Evolutionary conservation across 345 rosid genomes (phyloP), one percentile per base, ranked within the genome.

Genomic region (Kernera saxatilis): DNA sequence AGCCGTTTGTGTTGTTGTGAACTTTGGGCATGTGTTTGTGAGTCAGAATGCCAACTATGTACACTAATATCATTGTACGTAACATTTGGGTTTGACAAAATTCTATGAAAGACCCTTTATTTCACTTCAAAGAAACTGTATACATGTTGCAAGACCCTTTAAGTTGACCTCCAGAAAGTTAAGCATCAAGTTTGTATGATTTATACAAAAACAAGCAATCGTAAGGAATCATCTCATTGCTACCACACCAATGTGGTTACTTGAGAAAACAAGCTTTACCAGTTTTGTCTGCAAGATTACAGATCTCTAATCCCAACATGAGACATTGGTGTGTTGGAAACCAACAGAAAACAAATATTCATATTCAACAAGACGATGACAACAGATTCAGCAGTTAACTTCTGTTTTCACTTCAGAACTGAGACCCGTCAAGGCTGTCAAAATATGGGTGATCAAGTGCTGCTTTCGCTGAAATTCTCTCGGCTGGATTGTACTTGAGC

Each of bases 371-470:
- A 83, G 85, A 55, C 26, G 89, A 80, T 84, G 86, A 85, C 72
- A 53, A 36, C 30, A 61, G 26, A 33, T 58, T 30, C 39, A 44
- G 64, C 8, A 69, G 8, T 0, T 5, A 19, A 49, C 63, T 40
- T 26, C 15, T 12, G 71, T 10, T 12, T 52, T 49, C 39, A 36
- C 55, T 79, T 92, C 79, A 94, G 81, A 79, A 94, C 65, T 91
- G 97, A 68, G 96, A 91, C 82, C 91, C 89, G 87, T 91, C 98
- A 50, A 91, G 92, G 77, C 82, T 80, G 76, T 88, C 93, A 51
- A 93, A 89, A 74, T 83, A 93, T 22, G 94, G 94, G 80, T 93
- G 98, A 30, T 87, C 96, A 55, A 93, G 80, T 21, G 97, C 98
- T 50, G 87, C 84, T 79, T 87, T 93, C 29, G 98, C 97, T 13